Evolutionary conservation across 257 asterid species (phyloP), one percentile per base, ranked within the genome.

Genomic region (Nicotiana otophora): DNA sequence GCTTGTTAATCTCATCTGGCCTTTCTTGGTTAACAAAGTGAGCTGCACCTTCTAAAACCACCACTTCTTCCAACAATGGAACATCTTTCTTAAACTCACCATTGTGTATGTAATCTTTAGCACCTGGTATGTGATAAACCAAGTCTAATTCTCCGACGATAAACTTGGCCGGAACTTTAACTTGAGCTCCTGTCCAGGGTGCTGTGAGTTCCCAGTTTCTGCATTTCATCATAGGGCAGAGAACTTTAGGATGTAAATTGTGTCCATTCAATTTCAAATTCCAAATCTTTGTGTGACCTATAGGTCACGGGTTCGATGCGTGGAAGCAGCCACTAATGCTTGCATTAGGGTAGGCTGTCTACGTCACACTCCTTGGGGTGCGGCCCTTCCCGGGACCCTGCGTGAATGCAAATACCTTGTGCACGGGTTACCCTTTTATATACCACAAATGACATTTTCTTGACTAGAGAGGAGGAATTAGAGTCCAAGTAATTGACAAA

Each of bases 141-240:
- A 82, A 57, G 84, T 85, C 88, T 7, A 69, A n/a, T 20, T 85
- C 80, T 3, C 88, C 88, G 1, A 82, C 63, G 1, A 85, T 58
- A 60, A 78, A 70, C 72, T 82, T 82, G 36, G 86, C 67, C 2
- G 88, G 84, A 26, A 79, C 88, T 7, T 70, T 82, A 20, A 85
- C 85, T 78, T 85, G 39, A 0, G 87, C 85, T 15, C 87, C 85
- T 9, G 77, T 54, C 87, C 87, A 85, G 0, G 87, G 83, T 7
- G 85, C 87, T 6, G 69, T 57, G n/a, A 77, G 76, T 82, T 85
- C 85, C 85, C 83, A 67, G 58, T 31, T 82, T 42, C 87, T 85
- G 85, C 78, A 39, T 54, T 77, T 39, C 48, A 31, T 46, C 19
- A 31, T 5, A 28, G 4, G 23, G 4, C 7, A n/a, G 5, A 12